Evolutionary conservation across 2,329 filamentous ascomycete species (phyloP).

Genomic region (Sphaerostilbella broomeana): DNA sequence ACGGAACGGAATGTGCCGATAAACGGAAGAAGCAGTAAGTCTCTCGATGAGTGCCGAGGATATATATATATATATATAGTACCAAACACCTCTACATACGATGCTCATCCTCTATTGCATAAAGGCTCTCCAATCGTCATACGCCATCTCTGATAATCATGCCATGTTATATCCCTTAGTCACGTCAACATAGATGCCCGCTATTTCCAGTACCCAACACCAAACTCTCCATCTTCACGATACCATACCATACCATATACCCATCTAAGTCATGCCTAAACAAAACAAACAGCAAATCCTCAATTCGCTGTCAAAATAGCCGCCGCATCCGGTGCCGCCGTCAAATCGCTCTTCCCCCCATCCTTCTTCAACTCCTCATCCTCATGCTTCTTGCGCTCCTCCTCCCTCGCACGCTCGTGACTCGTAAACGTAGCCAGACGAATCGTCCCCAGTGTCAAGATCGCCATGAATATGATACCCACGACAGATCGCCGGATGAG

Average conservation of each 20-base stretch:
- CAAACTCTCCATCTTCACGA: no score
- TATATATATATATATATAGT: no score
- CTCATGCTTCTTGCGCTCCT: conserved; percentile 35
- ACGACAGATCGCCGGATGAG: conserved; percentile 57
- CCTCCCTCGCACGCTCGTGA: conserved; percentile 43
- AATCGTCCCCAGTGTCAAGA: conserved; percentile 53
- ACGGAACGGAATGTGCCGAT: conserved; percentile 6
- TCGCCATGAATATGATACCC: conserved; percentile 60
- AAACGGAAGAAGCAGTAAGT: no score
- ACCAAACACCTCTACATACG: no score
- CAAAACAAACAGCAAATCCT: conserved; percentile 13
- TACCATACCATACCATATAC: no score
- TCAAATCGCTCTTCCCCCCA: conserved; percentile 40
- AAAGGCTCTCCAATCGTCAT: not conserved
- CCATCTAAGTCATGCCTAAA: no score
- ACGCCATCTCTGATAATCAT: no score
- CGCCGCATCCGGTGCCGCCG: conserved; percentile 45
- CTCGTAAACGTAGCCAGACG: conserved; percentile 53
- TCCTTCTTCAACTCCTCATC: conserved; percentile 38
- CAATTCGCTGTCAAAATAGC: conserved; percentile 53
- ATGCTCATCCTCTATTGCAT: no score
- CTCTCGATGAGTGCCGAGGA: no score
- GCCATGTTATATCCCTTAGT: no score
- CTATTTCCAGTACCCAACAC: not conserved
- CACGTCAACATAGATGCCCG: no score